phyloP scores from a whole-genome alignment of 257 asterid genomes.

The Jacaranda copaia region DNA sequence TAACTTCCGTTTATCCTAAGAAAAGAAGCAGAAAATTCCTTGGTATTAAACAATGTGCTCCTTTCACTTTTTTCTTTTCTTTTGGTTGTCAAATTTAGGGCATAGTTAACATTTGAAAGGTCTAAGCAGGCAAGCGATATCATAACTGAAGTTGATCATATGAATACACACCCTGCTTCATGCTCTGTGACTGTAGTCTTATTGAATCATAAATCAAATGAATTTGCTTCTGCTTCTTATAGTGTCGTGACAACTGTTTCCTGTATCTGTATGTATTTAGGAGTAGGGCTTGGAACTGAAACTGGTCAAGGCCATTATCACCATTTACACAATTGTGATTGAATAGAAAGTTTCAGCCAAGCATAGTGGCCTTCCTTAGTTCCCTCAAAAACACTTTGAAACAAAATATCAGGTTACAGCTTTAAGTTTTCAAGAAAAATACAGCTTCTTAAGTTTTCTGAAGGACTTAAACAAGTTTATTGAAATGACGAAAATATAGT shows the following conservation, averaged over 20 bases:
- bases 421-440: not conserved
- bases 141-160: not conserved
- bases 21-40: conserved; percentile 1
- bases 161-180: not conserved
- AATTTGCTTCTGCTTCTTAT: not conserved
- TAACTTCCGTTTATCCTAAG: not conserved
- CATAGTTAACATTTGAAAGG: conserved; percentile 3
- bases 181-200: not conserved
- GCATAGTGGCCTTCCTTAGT: conserved; percentile 1
- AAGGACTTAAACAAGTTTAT: not conserved
- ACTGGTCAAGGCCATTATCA: not conserved
- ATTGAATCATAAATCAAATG: conserved; percentile 20
- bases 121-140: not conserved
- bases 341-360: not conserved
- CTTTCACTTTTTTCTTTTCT: not conserved
- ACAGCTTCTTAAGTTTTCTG: conserved; percentile 6
- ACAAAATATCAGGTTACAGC: not conserved
- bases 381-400: conserved; percentile 11
- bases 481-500: conserved; percentile 7
- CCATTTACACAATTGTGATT: not conserved
- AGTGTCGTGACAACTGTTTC: not conserved
- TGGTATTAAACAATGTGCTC: not conserved
- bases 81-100: not conserved
- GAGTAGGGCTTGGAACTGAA: no score
- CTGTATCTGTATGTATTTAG: not conserved